phyloP scores from a whole-genome alignment of 1,139 yeast genomes.

The Saccharomyces hybrid region DNA sequence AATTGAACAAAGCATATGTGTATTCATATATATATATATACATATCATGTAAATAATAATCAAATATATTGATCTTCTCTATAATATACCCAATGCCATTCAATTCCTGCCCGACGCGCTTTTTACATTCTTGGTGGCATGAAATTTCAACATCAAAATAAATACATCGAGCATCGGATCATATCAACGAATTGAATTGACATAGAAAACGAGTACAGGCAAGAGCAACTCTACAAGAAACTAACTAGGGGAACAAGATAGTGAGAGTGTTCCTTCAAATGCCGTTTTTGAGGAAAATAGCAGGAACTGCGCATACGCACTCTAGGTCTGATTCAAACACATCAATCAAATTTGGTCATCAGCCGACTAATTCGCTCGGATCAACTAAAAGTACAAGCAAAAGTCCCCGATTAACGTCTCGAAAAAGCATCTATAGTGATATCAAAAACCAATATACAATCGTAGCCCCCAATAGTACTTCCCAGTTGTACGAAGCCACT shows the following conservation, averaged over 20 bases:
- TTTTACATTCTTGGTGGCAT: too few species aligned
- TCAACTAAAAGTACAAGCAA: background rate
- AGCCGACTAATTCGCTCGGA: slow-evolving; percentile 7
- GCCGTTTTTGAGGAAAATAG: slow-evolving; percentile 24
- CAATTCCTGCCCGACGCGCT: background rate
- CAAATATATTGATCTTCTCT: too few species aligned
- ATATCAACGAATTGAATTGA: too few species aligned
- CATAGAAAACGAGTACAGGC: too few species aligned
- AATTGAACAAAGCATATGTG: slow-evolving; percentile 20
- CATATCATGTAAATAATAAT: background rate
- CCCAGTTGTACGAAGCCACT: background rate
- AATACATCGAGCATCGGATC: too few species aligned
- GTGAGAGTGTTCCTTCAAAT: slow-evolving; percentile 6
- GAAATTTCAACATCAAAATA: too few species aligned
- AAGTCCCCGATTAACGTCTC: background rate
- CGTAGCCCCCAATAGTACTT: background rate
- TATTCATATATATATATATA: background rate
- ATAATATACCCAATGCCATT: background rate
- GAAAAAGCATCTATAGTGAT: background rate
- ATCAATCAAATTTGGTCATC: slow-evolving; percentile 12
- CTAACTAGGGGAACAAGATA: background rate
- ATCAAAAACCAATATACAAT: background rate
- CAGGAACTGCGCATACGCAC: slow-evolving; percentile 18
- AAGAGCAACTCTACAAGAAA: background rate
- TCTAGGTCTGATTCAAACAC: slow-evolving; percentile 24